Evolutionary conservation across 257 asterid species (phyloP), one percentile per base, ranked within the genome.

Genomic region (Solanum tarijense): DNA sequence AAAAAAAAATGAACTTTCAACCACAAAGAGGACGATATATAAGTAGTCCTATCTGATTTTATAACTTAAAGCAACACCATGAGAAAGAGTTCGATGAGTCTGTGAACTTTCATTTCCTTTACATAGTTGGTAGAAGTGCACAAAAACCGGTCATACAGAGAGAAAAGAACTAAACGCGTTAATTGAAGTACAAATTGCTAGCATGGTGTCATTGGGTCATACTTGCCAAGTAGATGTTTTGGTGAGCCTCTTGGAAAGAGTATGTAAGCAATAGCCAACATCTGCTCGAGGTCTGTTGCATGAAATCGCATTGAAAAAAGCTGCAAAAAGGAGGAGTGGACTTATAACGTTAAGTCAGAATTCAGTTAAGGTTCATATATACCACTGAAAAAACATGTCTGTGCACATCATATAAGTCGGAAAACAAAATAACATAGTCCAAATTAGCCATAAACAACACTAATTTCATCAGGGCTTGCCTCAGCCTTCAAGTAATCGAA

Each of bases 151-250:
- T 6, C 38, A 68, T 68, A 29, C 38, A 69, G 76, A 69, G 21
- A 16, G 7, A 69, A 69, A 23, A 78, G 31, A 25, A 41, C 14
- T 78, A 43, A 39, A 78, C 5, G 36, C 36, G 18, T 84, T 29
- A 31, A 20, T 55, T 55, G 25, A 55, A 55, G 66, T 55, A 55
- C 60, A 48, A 48, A 48, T 48, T 48, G 21, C 46, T 41, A 68
- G 79, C 62, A 88, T 66, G 76, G 85, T 82, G 83, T 78, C 52
- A 41, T 13, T 84, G 86, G 87, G 84, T 90, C 92, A 82, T 94
- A 95, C 98, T 86, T 92, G 93, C 98, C 98, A 96, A 87, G 92
- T 93, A 75, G 32, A 92, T 83, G 98, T 94, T 89, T 95, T 95
- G 38, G 92, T 88, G 69, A 95, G 96, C 81, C 98, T 98, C 88